Evolutionary conservation across 2,329 filamentous ascomycete genomes (phyloP).

Genomic region (Talaromyces sp.): DNA sequence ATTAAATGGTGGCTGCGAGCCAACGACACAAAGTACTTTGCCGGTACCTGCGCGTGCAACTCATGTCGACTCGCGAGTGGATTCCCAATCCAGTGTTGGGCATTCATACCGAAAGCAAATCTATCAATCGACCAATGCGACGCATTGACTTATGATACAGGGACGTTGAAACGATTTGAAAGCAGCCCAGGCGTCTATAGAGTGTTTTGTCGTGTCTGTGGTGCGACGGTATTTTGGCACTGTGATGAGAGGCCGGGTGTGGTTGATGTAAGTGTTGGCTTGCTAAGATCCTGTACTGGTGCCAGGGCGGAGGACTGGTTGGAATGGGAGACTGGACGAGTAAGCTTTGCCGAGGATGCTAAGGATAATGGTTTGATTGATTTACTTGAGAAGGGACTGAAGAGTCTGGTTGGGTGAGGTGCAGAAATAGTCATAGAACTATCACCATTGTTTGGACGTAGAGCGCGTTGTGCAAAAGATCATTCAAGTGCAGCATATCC

Average conservation of each 20-base stretch:
- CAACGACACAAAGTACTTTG: slow-evolving; percentile 51
- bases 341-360: slow-evolving; percentile 58
- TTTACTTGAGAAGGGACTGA: slow-evolving; percentile 27
- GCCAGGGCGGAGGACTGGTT: slow-evolving; percentile 58
- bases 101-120: slow-evolving; percentile 60
- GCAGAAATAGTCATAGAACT: neutral
- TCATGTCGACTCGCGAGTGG: slow-evolving; percentile 60
- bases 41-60: slow-evolving; percentile 59
- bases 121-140: slow-evolving; percentile 43
- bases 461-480: neutral
- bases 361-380: slow-evolving; percentile 31
- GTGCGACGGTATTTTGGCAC: slow-evolving; percentile 63
- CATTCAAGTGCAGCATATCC: neutral
- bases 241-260: slow-evolving; percentile 51
- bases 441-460: neutral
- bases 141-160: slow-evolving; percentile 20
- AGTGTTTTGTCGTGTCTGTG: slow-evolving; percentile 61
- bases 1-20: slow-evolving; percentile 60
- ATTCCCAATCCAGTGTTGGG: slow-evolving; percentile 63
- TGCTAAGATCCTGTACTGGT: slow-evolving; percentile 52
- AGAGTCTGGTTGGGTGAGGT: neutral
- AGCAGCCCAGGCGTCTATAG: slow-evolving; percentile 54
- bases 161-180: slow-evolving; percentile 51
- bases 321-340: slow-evolving; percentile 57
- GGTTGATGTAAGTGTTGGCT: slow-evolving; percentile 61